Evolutionary conservation across 2,329 filamentous ascomycete species (phyloP).

Genomic region (Phyllachora maydis): DNA sequence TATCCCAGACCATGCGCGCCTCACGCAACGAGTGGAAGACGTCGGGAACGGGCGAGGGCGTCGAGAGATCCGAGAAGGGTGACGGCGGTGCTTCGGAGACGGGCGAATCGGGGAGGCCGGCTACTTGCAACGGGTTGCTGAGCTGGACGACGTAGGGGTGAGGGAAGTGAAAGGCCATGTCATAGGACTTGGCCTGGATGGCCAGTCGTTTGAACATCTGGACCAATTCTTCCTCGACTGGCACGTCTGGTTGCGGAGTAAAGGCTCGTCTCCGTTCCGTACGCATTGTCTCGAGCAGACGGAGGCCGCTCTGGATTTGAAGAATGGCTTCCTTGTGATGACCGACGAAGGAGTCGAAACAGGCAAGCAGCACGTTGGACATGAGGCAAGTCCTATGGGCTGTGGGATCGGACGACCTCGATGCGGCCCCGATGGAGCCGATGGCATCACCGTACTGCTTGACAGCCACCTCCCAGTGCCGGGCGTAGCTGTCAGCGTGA

Average conservation of each 20-base stretch:
- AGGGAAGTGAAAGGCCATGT: slow-evolving; percentile 48
- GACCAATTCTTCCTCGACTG: slow-evolving; percentile 35
- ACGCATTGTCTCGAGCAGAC: slow-evolving; percentile 29
- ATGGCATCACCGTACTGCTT: slow-evolving; percentile 37
- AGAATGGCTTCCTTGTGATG: slow-evolving; percentile 39
- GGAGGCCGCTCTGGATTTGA: slow-evolving; percentile 38
- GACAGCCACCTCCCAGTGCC: slow-evolving; percentile 39
- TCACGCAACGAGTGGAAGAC: slow-evolving; percentile 28
- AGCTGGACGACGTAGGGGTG: slow-evolving; percentile 37
- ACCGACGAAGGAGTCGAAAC: slow-evolving; percentile 46
- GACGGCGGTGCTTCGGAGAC: slow-evolving; percentile 21
- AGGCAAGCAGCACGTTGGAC: slow-evolving; percentile 43
- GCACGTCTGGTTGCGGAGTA: slow-evolving; percentile 18
- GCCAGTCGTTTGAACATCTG: slow-evolving; percentile 43
- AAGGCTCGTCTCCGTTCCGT: slow-evolving; percentile 19
- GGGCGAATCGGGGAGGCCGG: slow-evolving; percentile 17
- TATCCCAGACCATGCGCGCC: slow-evolving; percentile 34
- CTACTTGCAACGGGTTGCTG: slow-evolving; percentile 15
- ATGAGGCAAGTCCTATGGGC: slow-evolving; percentile 37
- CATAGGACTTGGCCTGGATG: slow-evolving; percentile 46
- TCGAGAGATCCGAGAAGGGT: slow-evolving; percentile 15
- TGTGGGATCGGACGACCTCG: slow-evolving; percentile 17
- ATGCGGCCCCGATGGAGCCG: slow-evolving; percentile 23
- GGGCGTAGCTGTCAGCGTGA: slow-evolving; percentile 16
- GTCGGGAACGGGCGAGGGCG: slow-evolving; percentile 16